Base-by-base conservation (phyloP, 192 early-diverging fungal genomes). In the Linnemannia schmuckeri region DNA sequence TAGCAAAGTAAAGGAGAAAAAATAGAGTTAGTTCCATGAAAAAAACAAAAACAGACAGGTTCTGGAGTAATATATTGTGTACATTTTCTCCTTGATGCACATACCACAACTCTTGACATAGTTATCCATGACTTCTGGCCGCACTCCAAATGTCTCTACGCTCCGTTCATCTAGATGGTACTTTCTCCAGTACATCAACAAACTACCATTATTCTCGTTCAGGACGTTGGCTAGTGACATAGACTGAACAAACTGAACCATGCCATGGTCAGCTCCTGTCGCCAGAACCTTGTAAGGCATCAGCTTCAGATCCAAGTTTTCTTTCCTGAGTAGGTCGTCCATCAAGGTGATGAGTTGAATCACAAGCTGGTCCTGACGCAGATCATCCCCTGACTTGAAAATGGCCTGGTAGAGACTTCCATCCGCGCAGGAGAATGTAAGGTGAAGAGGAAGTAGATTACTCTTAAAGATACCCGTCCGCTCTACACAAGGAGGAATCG, bases 331-430 rank as follows among this genome's bases (percentile, higher is more conserved):
- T 44, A 99, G 89, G 74, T 95, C 92, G 83, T 99, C 98, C 98
- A 99, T 99, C 30, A 99, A 92, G 0, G 96, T 97, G 57, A 99
- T 97, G 69, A 99, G 94, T 86, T 99, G 99, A 63, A 99, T 96
- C 2, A 98, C 97, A 35, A 99, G 91, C 88, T 99, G 99, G 90
- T 99, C 99, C 91, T 99, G 99, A 57, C 98, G 91, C 82, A 97
- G 90, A 80, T 99, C 99, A 83, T 99, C 99, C 12, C 99, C 99
- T 0, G 95, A 94, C 89, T 99, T 99, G 93, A 99, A 99, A 20
- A 99, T 99, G 4, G 97, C 81, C 88, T 95, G 96, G 79, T 99
- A 99, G 86, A 97, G 95, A 22, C 87, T 90, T n/a, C 95, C 97
- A 88, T 98, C 97, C 8, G 89, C 75, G 55, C 95, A 96, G 9